These are phyloP conservation scores for Candida dubliniensis DNA, from an alignment of 1,139 yeast species.

Conservation along the genomic window DNA sequence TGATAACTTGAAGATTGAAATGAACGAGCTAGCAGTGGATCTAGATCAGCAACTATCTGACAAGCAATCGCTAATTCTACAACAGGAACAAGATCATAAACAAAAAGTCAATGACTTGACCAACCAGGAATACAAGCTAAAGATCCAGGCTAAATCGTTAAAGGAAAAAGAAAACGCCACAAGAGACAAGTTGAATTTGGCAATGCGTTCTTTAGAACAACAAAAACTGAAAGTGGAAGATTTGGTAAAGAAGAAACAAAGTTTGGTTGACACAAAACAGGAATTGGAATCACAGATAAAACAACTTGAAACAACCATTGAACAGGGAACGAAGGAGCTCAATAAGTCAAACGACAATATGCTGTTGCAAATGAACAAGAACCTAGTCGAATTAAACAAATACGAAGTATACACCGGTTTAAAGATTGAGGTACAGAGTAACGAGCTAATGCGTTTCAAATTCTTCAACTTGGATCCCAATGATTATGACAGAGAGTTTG, in stretches of 20 bases:
- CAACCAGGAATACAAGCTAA: not conserved
- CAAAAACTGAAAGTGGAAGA: constrained; percentile 31
- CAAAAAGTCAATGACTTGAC: constrained; percentile 4
- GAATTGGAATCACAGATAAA: constrained; percentile 29
- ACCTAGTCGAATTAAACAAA: constrained; percentile 39
- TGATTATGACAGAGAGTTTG: constrained; percentile 36
- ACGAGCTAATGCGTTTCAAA: constrained; percentile 36
- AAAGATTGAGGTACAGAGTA: constrained; percentile 39
- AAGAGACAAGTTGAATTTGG: constrained; percentile 1
- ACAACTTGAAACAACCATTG: constrained; percentile 20
- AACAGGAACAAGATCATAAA: constrained; percentile 6
- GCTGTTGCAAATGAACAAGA: constrained; percentile 18
- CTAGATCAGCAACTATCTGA: constrained; percentile 8
- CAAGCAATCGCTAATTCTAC: constrained; percentile 7
- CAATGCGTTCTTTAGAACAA: constrained; percentile 17
- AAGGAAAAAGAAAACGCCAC: constrained; percentile 1
- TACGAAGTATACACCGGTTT: constrained; percentile 50
- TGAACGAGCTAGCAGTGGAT: constrained; percentile 9
- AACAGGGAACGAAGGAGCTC: constrained; percentile 13
- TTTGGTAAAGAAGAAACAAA: constrained; percentile 23
- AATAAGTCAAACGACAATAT: constrained; percentile 4
- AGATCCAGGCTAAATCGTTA: not conserved
- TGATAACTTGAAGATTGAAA: constrained; percentile 8
- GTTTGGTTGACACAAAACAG: constrained; percentile 21
- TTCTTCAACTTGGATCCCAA: constrained; percentile 46